Percentiles rank a stretch among this genome's conserved stretches.
These are phyloP conservation scores for Botrytis fragariae DNA, from an alignment of 2,329 filamentous ascomycete genomes.

Conservation along the genomic window DNA sequence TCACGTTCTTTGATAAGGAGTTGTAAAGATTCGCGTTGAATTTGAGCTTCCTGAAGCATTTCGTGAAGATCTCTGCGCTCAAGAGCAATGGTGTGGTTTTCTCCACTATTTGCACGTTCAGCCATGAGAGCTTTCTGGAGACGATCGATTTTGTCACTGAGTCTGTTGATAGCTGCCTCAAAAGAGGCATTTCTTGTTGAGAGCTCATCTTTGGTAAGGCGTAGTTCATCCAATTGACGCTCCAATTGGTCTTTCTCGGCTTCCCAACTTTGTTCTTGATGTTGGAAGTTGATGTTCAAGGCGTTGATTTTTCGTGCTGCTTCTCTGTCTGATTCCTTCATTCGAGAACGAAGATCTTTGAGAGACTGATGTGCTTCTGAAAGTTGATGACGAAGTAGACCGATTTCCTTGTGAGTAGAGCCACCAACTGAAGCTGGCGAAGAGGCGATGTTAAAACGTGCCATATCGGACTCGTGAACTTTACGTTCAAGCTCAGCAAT, in stretches of 20 bases:
- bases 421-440: conserved; percentile 49
- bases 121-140: conserved; percentile 50
- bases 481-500: conserved; percentile 66
- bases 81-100: conserved; percentile 57
- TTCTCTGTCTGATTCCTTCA: conserved; percentile 48
- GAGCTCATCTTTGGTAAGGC: conserved; percentile 45
- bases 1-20: conserved; percentile 70
- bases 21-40: conserved; percentile 67
- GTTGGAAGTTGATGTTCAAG: conserved; percentile 51
- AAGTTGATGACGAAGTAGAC: conserved; percentile 59
- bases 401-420: conserved; percentile 57
- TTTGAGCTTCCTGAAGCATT: conserved; percentile 60
- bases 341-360: conserved; percentile 52
- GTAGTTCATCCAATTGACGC: conserved; percentile 47
- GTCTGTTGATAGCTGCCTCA: conserved; percentile 47
- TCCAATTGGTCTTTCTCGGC: conserved; percentile 37
- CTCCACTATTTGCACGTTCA: conserved; percentile 53
- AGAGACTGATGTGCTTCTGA: conserved; percentile 57
- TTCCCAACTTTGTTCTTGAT: conserved; percentile 43
- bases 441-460: conserved; percentile 47
- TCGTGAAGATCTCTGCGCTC: conserved; percentile 60
- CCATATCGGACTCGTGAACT: conserved; percentile 61
- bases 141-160: conserved; percentile 48
- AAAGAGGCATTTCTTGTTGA: conserved; percentile 41
- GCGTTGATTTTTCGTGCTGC: conserved; percentile 42